Evolutionary conservation across 208 protist species (phyloP), one percentile per base, ranked within the genome.

Genomic region (Leishmania braziliensis): DNA sequence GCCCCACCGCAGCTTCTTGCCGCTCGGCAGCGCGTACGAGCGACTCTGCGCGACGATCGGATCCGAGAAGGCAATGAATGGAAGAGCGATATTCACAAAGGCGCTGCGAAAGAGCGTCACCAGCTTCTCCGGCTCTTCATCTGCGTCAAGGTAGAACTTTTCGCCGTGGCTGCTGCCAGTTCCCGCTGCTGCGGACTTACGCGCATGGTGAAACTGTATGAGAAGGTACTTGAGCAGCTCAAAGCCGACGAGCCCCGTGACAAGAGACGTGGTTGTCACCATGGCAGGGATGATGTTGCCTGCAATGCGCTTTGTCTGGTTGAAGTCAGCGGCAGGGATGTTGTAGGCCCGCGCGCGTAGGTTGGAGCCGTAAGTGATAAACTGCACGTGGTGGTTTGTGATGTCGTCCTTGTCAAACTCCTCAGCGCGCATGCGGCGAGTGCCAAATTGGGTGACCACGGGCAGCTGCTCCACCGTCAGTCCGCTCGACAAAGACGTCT

Each of bases 221-320:
- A 94, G 83, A 14, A 98, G 71, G 54, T 99, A 91, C 92, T 99
- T 99, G 83, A 98, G 97, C 46, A 99, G 77, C 88, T 99, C 99
- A 20, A 99, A 82, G 77, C 89, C 93, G 3, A 99, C 98, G 5
- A 99, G 92, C 9, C 99, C 99, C 54, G 98, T 98, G 20, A 99
- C 98, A 26, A 99, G 77, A 12, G 99, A 98, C 12, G 99, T 99
- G 20, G 99, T 99, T 26, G 99, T 99, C 68, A 99, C 98, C 91
- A 99, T 99, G 14, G 99, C 99, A 33, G 99, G 99, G 82, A 99
- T 99, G 89, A 99, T 99, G 82, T 99, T 99, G 43, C 99, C 98
- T 8, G 99, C 97, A 81, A 99, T 97, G 39, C 88, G 89, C 80
- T 97, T 98, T 51, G 94, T 98, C 23, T 88, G 79, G 60, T 89